These are phyloP conservation scores for Botrytis byssoidea DNA, from an alignment of 2,329 filamentous ascomycete genomes.

Conservation along the genomic window DNA sequence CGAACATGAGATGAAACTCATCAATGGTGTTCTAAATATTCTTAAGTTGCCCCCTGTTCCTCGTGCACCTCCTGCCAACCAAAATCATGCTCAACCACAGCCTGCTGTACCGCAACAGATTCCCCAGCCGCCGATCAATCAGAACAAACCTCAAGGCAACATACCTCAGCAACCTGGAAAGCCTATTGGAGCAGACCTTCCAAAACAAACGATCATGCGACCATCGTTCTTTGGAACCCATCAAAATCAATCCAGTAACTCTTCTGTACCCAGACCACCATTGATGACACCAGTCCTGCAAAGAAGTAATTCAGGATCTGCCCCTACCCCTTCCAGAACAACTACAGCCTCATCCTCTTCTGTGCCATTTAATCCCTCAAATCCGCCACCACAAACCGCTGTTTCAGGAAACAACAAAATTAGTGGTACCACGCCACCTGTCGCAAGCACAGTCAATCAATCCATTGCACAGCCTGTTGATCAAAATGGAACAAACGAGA, in stretches of 20 bases:
- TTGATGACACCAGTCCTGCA: conserved; percentile 34
- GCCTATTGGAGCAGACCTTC: conserved; percentile 26
- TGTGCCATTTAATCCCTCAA: neutral
- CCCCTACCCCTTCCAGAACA: conserved; percentile 26
- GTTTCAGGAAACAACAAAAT: conserved; percentile 3
- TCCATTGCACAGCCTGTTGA: conserved; percentile 11
- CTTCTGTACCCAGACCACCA: conserved; percentile 35
- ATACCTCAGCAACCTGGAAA: conserved; percentile 27
- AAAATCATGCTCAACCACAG: conserved; percentile 16
- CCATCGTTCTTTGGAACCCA: conserved; percentile 34
- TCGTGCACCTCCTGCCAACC: conserved; percentile 1
- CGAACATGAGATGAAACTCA: conserved; percentile 32
- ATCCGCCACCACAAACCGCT: conserved; percentile 22
- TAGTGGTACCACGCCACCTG: conserved; percentile 2
- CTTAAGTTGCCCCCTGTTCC: conserved; percentile 13
- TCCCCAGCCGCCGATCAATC: conserved; percentile 27
- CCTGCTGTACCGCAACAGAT: conserved; percentile 20
- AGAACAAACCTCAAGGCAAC: conserved; percentile 27
- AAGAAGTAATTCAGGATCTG: conserved; percentile 31
- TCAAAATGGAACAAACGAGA: neutral
- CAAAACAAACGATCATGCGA: conserved; percentile 32
- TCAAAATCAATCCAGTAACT: conserved; percentile 27
- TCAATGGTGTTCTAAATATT: conserved; percentile 26
- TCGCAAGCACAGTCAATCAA: neutral
- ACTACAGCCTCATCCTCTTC: conserved; percentile 31